These are phyloP conservation scores for Malus domestica DNA, from an alignment of 306 rosid genomes.

Conservation along the genomic window ASM211411v1 NC_041798.1:22323001-22323500, in stretches of 20 bases:
- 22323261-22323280: constrained; percentile 7
- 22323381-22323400: constrained; percentile 96
- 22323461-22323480: neutral
- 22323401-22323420: neutral
- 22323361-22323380: constrained; percentile 95
- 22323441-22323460: neutral
- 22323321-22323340: constrained; percentile 91
- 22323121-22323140: neutral
- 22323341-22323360: constrained; percentile 99
- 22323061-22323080: neutral
- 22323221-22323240: neutral
- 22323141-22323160: neutral
- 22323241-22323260: constrained; percentile 9
- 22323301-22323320: constrained; percentile 96
- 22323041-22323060: constrained; percentile 21
- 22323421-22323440: neutral
- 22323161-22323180: neutral
- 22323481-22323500: neutral
- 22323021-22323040: constrained; percentile 87
- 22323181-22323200: neutral
- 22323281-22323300: constrained; percentile 67
- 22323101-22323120: neutral
- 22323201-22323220: neutral
- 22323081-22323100: constrained; percentile 1
- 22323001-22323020: constrained; percentile 94